Conservation (phyloP, 2,329 filamentous ascomycete species). For the Penicillium brevicompactum region DNA sequence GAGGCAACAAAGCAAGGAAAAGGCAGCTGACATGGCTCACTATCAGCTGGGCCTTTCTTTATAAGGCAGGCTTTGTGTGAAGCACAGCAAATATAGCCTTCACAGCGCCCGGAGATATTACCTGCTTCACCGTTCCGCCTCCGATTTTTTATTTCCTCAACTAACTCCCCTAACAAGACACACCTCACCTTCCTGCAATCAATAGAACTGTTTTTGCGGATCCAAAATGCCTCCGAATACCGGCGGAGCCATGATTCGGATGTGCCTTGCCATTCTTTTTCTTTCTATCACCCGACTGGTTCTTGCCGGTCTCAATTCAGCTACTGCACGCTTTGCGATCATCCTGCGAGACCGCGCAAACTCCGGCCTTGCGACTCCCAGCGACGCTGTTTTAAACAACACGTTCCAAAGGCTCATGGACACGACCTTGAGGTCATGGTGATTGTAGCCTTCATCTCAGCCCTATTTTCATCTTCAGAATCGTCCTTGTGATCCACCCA, state of each 20-base stretch:
- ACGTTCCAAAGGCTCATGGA: conserved; percentile 7
- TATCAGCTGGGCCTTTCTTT: not conserved
- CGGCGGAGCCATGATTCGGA: not conserved
- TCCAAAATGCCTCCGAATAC: not conserved
- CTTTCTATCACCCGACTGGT: conserved; percentile 1
- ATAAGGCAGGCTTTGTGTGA: not conserved
- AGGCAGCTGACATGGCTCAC: too few relatives aligned
- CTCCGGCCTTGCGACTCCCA: not conserved
- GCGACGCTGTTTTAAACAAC: conserved; percentile 1
- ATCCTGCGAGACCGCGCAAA: not conserved
- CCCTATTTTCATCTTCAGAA: conserved; percentile 6
- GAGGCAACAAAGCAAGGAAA: not conserved
- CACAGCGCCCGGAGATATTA: not conserved
- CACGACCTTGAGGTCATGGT: not conserved
- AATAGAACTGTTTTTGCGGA: not conserved
- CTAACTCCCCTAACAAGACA: not conserved
- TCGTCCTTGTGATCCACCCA: not conserved
- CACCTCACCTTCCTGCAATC: not conserved
- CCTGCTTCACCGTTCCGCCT: not conserved
- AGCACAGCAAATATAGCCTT: not conserved
- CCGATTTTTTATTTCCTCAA: not conserved
- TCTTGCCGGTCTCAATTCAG: too few relatives aligned
- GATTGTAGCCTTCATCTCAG: conserved; percentile 3
- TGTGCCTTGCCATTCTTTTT: conserved; percentile 1
- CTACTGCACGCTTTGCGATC: not conserved